Evolutionary conservation across 2,329 filamentous ascomycete genomes (phyloP), one percentile per base, ranked within the genome.

Genomic region (Microcyclospora pomicola): DNA sequence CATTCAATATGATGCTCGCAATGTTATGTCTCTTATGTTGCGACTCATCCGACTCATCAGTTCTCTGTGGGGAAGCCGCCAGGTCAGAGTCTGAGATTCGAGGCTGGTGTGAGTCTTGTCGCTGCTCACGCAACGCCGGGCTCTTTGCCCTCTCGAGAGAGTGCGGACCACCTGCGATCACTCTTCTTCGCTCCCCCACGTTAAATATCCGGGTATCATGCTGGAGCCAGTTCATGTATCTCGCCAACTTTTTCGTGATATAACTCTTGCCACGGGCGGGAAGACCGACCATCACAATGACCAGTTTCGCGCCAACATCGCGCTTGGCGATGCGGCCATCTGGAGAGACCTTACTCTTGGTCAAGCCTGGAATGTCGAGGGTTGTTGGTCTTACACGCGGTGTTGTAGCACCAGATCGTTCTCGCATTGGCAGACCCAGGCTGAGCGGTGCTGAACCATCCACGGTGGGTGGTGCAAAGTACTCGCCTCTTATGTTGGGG

Each of bases 141-240:
- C 46, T 55, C 39, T 42, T 49, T 2, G 48, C 54, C 48, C 55
- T 56, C 37, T 59, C 54, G 30, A 53, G 43, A 14, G 47, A 51
- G 33, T 55, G 51, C 9, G 56, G 54, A 16, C 80, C 66, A 19
- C 70, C 81, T 32, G 81, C 82, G 13, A 80, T 84, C 36, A 87
- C 75, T 50, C 91, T 80, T 51, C 91, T 74, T 54, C 86, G 74
- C 60, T 94, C 88, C 43, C 91, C 91, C 29, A 98, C 91, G 53
- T 98, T 98, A 74, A 98, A 98, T 50, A 98, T 95, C 49, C 73
- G 75, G 10, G 87, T 91, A 54, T 94, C 84, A 62, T 98, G 88
- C 56, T 98, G 91, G 54, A 95, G 77, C 91, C 91, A 98, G 35
- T 92, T 88, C 36, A 98, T 67, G 58, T 96, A 98, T 44, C 91